Percentiles rank a stretch among this genome's conserved stretches.
phyloP scores from a whole-genome alignment of 2,329 filamentous ascomycete species.

The Ophiostoma piceae region DNA sequence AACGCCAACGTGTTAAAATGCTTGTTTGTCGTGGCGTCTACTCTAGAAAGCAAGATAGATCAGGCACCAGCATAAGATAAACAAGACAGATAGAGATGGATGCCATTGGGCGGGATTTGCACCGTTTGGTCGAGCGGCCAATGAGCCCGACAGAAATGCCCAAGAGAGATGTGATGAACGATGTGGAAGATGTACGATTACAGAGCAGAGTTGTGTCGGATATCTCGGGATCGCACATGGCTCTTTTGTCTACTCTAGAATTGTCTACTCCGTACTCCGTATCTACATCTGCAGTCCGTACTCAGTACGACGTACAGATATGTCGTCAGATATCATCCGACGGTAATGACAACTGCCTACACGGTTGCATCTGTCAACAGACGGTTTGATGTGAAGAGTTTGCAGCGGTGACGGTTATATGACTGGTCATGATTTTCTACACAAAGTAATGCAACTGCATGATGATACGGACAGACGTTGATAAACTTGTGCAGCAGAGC shows the following conservation, averaged over 20 bases:
- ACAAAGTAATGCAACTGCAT: background rate
- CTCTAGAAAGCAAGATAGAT: background rate
- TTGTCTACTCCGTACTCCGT: no score
- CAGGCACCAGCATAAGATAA: background rate
- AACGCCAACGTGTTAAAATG: background rate
- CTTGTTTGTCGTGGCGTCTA: background rate
- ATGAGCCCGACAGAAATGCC: background rate
- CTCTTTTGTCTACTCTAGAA: background rate
- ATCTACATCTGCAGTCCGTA: no score
- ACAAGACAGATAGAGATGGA: background rate
- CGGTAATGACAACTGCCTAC: background rate
- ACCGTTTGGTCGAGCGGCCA: background rate
- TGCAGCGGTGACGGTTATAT: conserved; percentile 7
- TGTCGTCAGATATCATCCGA: background rate
- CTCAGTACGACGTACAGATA: background rate
- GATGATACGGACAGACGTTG: background rate
- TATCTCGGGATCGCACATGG: conserved; percentile 7
- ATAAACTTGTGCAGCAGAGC: background rate
- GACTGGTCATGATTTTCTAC: background rate
- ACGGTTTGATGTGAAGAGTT: background rate
- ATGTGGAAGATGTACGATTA: no score
- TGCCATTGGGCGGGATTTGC: conserved; percentile 2
- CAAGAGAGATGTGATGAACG: background rate
- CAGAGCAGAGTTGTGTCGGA: background rate
- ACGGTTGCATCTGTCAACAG: background rate